Evolutionary conservation across 2,329 filamentous ascomycete genomes (phyloP), one percentile per base, ranked within the genome.

Genomic region (Talaromyces atroroseus): DNA sequence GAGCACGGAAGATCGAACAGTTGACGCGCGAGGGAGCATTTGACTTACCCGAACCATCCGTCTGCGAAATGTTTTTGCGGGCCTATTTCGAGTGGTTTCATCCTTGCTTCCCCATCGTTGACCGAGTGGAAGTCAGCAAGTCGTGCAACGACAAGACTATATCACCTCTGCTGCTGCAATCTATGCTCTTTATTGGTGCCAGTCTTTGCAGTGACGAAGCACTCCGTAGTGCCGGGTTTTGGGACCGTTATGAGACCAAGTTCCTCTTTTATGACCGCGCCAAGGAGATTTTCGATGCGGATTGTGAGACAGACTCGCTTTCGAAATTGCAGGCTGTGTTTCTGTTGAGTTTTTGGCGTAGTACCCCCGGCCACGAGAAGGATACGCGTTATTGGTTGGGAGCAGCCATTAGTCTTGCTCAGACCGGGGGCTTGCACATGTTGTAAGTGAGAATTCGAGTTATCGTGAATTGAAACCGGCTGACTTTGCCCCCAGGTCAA

Each of bases 31-130:
- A 74, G 34, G 75, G 71, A 0, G 74, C 70, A 2, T 75, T 82
- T 44, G 72, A 74, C 0, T 75, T 80, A 23, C 80, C 80, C 0
- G 70, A 75, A 2, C 60, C 68, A 14, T 63, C 71, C 2, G 70
- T 76, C 18, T 75, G 76, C 44, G 67, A 77, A 3, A 71, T 71
- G 1, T 68, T 80, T 0, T 62, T 82, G 0, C 68, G 74, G 18
- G 79, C 80, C 0, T 83, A 82, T 66, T 83, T 83, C 54, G 68
- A 72, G 21, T 81, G 79, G 75, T 82, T 82, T 52, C 81, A 83
- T 59, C 79, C 81, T 0, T 79, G 78, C 54, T 83, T 82, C 49
- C 79, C 81, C 0, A 73, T 83, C 12, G 61, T 83, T 0, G 78
- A 82, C 60, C 74, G 78, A 3, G 67, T 68, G 1, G 73, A 75